Conservation (phyloP, 2,329 filamentous ascomycete genomes). For the Colletotrichum agaves region DNA sequence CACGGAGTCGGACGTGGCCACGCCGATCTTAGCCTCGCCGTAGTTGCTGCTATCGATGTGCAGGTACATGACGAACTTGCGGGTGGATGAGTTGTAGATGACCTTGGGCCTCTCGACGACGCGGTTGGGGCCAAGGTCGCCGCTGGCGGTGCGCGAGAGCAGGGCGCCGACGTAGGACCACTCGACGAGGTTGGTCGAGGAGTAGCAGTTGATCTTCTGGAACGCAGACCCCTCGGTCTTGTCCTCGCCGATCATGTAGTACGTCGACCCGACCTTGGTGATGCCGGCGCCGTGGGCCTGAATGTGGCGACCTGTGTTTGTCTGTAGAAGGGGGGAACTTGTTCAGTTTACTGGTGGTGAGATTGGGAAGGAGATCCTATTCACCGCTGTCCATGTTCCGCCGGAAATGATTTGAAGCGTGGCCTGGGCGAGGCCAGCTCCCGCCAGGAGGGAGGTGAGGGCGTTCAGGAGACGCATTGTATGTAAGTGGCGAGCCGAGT, state of each 20-base stretch:
- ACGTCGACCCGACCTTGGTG: slow-evolving; percentile 62
- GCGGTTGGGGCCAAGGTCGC: slow-evolving; percentile 69
- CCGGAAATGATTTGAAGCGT: slow-evolving; percentile 54
- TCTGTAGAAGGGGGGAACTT: slow-evolving; percentile 43
- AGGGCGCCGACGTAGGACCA: slow-evolving; percentile 72
- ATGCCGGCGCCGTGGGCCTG: slow-evolving; percentile 75
- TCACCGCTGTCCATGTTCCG: slow-evolving; percentile 58
- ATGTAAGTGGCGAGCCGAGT: neutral
- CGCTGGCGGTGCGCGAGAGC: slow-evolving; percentile 60
- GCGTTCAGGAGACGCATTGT: slow-evolving; percentile 28
- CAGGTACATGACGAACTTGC: slow-evolving; percentile 74
- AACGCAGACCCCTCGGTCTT: slow-evolving; percentile 72
- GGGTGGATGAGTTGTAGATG: slow-evolving; percentile 71
- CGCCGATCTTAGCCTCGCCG: slow-evolving; percentile 71
- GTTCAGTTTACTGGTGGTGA: neutral
- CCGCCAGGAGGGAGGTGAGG: slow-evolving; percentile 20
- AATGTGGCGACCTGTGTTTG: slow-evolving; percentile 63
- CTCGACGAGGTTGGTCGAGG: slow-evolving; percentile 69
- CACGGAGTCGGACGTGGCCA: slow-evolving; percentile 68
- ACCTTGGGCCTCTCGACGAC: slow-evolving; percentile 77
- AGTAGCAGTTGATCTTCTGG: slow-evolving; percentile 75
- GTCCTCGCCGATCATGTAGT: slow-evolving; percentile 78
- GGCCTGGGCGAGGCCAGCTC: slow-evolving; percentile 22
- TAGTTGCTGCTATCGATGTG: slow-evolving; percentile 73
- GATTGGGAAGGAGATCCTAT: slow-evolving; percentile 21